Base-by-base conservation (phyloP, 1,284 basidiomycete species). In the Rhodofomes roseus region DNA sequence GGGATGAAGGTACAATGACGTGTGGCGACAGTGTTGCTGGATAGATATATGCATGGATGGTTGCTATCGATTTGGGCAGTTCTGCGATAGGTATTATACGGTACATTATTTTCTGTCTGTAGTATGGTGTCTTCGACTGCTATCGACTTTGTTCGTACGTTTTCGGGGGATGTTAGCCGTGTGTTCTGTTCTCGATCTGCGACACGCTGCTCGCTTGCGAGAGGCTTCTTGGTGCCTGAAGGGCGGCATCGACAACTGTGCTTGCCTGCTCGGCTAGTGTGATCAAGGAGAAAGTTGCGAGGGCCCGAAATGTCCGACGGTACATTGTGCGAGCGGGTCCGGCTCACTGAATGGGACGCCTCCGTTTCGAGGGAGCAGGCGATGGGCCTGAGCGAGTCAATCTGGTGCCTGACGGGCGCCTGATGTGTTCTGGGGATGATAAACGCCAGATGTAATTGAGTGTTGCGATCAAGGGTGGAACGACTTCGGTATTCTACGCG, bases 1-100 rank as follows among this genome's bases (percentile, higher is more conserved):
- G 54, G 60, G 16, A 62, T 60, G 43, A 68, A 65, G 62, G 65
- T 62, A n/a, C 63, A 65, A 58, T 64, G 61, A 63, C 37, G 27
- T 54, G 12, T 48, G 46, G 46, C 16, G 18, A 40, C 12, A 11
- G 50, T 34, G 18, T 18, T 14, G 11, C 37, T 40, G 14, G 34
- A 39, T 54, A 22, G 8, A 25, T 55, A 43, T 43, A 29, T 36
- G 22, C 43, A 25, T 43, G 37, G 53, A 29, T 54, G 37, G 18
- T 36, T 36, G 31, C 5, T 34, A n/a, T n/a, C n/a, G n/a, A n/a
- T n/a, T n/a, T n/a, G n/a, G n/a, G 46, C 46, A 52, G 34, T 52
- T 51, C 50, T 52, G 50, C 9, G 29, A 34, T 52, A 37, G 31
- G 50, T 52, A 52, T 37, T 23, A 37, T 52, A 52, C 27, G 31